Percentiles rank a stretch among this genome's conserved stretches.
Conservation (phyloP, 192 early-diverging fungal species). For the Coemansia sp. region DNA sequence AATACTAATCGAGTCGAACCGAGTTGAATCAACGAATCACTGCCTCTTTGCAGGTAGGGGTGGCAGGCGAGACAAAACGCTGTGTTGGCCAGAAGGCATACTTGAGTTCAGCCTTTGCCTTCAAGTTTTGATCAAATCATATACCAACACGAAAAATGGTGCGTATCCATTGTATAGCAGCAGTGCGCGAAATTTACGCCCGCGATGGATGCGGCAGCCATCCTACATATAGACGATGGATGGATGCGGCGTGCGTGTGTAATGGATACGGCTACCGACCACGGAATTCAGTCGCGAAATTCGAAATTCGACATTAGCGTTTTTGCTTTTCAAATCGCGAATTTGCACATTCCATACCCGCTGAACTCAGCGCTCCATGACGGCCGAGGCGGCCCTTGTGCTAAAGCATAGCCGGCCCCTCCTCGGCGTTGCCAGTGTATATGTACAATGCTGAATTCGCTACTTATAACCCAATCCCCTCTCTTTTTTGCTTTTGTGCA, state of each 20-base stretch:
- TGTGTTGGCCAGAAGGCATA: not conserved
- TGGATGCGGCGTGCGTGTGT: not conserved
- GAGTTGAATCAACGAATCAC: not conserved
- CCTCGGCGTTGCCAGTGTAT: not conserved
- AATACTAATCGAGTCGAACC: not conserved
- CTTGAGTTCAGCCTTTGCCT: conserved; percentile 9
- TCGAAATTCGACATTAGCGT: not conserved
- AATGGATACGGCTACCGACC: not conserved
- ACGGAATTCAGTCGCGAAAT: not conserved
- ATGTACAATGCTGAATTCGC: not conserved
- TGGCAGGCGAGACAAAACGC: not conserved
- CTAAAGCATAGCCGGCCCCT: not conserved
- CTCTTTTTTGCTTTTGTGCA: not conserved
- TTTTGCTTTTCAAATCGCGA: not conserved
- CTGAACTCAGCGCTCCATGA: not conserved
- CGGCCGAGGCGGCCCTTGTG: not conserved
- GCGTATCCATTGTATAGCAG: conserved; percentile 35
- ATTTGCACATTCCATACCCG: not conserved
- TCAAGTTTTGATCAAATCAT: conserved; percentile 16
- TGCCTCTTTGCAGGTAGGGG: not conserved
- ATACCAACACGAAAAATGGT: conserved; percentile 36
- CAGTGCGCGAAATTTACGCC: not conserved
- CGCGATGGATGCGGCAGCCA: not conserved
- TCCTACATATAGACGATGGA: not conserved
- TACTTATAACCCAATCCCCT: not conserved